A percentile compares a stretch with the other conserved stretches of the same genome.
phyloP scores from a whole-genome alignment of 2,329 filamentous ascomycete species.

The Trichophyton rubrum region DNA sequence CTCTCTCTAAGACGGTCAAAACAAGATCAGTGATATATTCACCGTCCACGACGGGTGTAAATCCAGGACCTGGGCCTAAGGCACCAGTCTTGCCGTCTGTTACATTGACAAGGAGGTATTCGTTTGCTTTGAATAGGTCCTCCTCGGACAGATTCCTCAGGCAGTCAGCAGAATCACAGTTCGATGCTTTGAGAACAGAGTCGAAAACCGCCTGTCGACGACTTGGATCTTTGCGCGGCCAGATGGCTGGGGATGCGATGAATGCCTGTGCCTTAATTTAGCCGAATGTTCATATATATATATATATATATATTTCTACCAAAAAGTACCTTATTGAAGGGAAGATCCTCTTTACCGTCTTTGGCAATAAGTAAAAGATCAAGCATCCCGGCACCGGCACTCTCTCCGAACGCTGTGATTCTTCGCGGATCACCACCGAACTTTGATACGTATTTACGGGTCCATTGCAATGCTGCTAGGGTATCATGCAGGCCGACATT shows the following conservation, averaged over 20 bases:
- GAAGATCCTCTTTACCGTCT: conserved; percentile 1
- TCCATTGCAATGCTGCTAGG: conserved; percentile 45
- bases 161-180: conserved; percentile 10
- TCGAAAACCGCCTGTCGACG: conserved; percentile 7
- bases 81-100: neutral
- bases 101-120: conserved; percentile 8
- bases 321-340: conserved; percentile 3
- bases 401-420: conserved; percentile 42
- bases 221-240: conserved; percentile 6
- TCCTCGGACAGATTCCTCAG: conserved; percentile 4
- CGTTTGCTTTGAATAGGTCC: conserved; percentile 10
- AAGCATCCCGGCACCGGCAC: conserved; percentile 29
- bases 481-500: conserved; percentile 51
- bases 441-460: conserved; percentile 40
- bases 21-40: conserved; percentile 8
- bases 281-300: neutral
- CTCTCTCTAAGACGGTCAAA: neutral
- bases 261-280: conserved; percentile 3
- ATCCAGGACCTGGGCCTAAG: conserved; percentile 8
- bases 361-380: conserved; percentile 4
- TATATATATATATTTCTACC: neutral
- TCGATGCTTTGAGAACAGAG: conserved; percentile 7
- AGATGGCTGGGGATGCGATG: conserved; percentile 9
- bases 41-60: conserved; percentile 10
- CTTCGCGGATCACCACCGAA: conserved; percentile 43